Conservation (phyloP, 2,329 filamentous ascomycete genomes). For the Neonectria coccinea region DNA sequence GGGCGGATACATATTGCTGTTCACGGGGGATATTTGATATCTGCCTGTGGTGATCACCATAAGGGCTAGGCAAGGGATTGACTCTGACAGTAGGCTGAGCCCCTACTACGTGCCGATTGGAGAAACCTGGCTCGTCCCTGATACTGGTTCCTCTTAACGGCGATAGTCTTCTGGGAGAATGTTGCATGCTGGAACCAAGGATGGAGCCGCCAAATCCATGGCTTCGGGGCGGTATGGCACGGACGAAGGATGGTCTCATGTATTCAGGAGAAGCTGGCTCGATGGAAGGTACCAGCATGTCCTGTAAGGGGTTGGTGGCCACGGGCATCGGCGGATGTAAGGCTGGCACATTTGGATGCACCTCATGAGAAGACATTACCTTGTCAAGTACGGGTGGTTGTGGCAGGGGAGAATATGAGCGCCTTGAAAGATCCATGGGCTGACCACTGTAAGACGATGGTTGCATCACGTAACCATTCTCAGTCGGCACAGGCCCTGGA, state of each 20-base stretch:
- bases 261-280: conserved; percentile 56
- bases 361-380: conserved; percentile 44
- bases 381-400: conserved; percentile 36
- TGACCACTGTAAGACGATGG: conserved; percentile 34
- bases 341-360: conserved; percentile 31
- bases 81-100: conserved; percentile 28
- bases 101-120: conserved; percentile 30
- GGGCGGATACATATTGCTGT: conserved; percentile 27
- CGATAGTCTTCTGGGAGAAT: conserved; percentile 37
- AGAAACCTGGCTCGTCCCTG: conserved; percentile 34
- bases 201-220: conserved; percentile 38
- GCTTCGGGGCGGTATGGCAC: conserved; percentile 47
- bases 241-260: conserved; percentile 52
- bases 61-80: conserved; percentile 18
- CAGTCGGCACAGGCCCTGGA: conserved; percentile 40
- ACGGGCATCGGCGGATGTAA: conserved; percentile 38
- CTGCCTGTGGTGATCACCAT: conserved; percentile 28
- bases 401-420: conserved; percentile 37
- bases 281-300: conserved; percentile 61
- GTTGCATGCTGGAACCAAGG: conserved; percentile 35
- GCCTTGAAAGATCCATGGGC: conserved; percentile 32
- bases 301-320: conserved; percentile 47
- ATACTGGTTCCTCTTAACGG: conserved; percentile 32
- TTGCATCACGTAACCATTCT: conserved; percentile 47
- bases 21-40: conserved; percentile 20